Evolutionary conservation across 495 filamentous ascomycete genomes (phyloP), one percentile per base, ranked within the genome.

Genomic region (Choiromyces venosus): DNA sequence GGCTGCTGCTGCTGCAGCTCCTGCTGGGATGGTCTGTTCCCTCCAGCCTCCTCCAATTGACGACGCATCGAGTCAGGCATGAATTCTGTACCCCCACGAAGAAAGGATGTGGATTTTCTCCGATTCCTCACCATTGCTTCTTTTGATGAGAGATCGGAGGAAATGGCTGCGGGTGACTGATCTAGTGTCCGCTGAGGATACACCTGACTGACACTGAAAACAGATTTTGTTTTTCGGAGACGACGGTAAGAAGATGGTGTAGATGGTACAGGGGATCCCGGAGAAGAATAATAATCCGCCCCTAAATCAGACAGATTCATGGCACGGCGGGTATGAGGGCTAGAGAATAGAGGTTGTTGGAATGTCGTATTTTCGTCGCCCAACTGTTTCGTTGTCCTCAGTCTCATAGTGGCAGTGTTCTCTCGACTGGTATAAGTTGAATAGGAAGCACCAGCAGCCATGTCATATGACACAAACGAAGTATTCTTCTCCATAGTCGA

Each of bases 201-300:
- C 56, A 65, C 68, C 56, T 77, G 74, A n/a, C 71, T 73, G 66
- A 80, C 74, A 38, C 84, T 85, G 76, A 91, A 89, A 88, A 93
- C 88, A 0, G 92, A 93, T 78, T 86, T 90, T 19, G 92, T 87
- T 78, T 89, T 92, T 67, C 89, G 89, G 67, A 94, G 83, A 68
- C 86, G 89, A n/a, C 89, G 87, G 75, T 89, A 93, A 1, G 92
- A 93, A 3, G 91, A 93, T 29, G 91, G 89, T 21, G 85, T 84
- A 14, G 89, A 90, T 7, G 86, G 85, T 68, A 89, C 83, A n/a
- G 87, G 86, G 65, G 52, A 61, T 33, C 89, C 87, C 78, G 90
- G 87, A 7, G 88, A 84, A 8, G 83, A 84, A 73, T 85, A 88
- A 70, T 86, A 82, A 75, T 87, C 85, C 64, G 71, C 33, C 40